Base-by-base conservation (phyloP, 108 stramenopile species). In the Chaetoceros muelleri region DNA sequence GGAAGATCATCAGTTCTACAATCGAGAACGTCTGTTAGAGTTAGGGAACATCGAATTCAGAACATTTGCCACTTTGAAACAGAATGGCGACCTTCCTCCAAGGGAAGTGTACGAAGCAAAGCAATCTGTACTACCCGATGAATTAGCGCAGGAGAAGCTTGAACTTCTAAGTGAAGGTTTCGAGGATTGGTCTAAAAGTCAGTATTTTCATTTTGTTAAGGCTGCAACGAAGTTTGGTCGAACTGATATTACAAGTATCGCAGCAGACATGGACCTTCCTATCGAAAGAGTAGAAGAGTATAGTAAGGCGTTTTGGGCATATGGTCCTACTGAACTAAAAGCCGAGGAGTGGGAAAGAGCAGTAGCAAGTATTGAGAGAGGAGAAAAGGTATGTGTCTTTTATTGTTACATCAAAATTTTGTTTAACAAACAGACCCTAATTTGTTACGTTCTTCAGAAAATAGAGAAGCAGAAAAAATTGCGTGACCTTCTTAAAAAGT, bases 1-100 rank as follows among this genome's bases (percentile, higher is more conserved):
- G 93, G 90, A 93, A 69, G 92, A 95, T 62, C 88, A 90, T 56
- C 94, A 96, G 55, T 96, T 98, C 59, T 96, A 87, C 84, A 84
- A 95, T 58, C 65, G 82, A 22, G 90, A 90, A 30, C 68, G 92
- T 3, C 63, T 98, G 24, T 53, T 88, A 48, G 90, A 90, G 48
- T 64, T 98, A 27, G 75, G 77, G 48, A 84, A 81, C 44, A 57
- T 86, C 19, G 84, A 90, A 60, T 81, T 85, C 53, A 77, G 81
- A 58, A 78, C 71, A 17, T 84, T 82, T 66, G 93, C 77, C 19
- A 72, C 70, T n/a, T 67, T 95, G 26, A 66, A 77, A n/a, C 82
- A 90, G 54, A 66, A 84, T 28, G 81, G 75, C 25, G 73, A 89
- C 46, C 65, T 89, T 22, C 84, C 82, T 21, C 73, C 80, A 7